These are phyloP conservation scores for Mortierella hygrophila DNA, from an alignment of 192 early-diverging fungal species.

Conservation along the genomic window DNA sequence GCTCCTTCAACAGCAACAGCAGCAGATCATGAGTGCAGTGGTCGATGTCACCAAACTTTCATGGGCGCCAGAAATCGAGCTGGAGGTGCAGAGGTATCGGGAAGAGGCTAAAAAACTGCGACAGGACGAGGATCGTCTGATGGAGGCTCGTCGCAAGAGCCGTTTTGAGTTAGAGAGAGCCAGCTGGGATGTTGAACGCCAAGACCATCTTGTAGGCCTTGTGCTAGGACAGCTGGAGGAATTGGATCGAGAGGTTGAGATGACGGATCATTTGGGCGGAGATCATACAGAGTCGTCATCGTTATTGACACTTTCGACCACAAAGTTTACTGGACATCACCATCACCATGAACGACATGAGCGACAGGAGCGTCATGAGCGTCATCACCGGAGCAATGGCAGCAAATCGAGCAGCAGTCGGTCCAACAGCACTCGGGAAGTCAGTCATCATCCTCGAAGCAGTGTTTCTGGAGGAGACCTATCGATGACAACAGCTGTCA, in stretches of 20 bases:
- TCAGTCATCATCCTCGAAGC: slow-evolving; percentile 23
- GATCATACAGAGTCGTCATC: neutral
- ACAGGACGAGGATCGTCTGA: slow-evolving; percentile 41
- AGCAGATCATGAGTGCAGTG: slow-evolving; percentile 51
- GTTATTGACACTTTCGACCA: slow-evolving; percentile 1
- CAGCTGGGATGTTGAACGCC: slow-evolving; percentile 55
- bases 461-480: slow-evolving; percentile 16
- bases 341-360: slow-evolving; percentile 22
- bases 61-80: slow-evolving; percentile 52
- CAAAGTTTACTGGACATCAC: slow-evolving; percentile 16
- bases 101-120: slow-evolving; percentile 40
- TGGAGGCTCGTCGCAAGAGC: slow-evolving; percentile 50
- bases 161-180: slow-evolving; percentile 50
- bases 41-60: slow-evolving; percentile 52
- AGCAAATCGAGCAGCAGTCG: slow-evolving; percentile 35
- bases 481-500: neutral
- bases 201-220: slow-evolving; percentile 52
- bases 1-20: slow-evolving; percentile 48
- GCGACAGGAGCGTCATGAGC: slow-evolving; percentile 39
- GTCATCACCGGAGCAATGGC: slow-evolving; percentile 46
- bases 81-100: slow-evolving; percentile 43
- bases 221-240: slow-evolving; percentile 52
- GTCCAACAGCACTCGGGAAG: slow-evolving; percentile 23
- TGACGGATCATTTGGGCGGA: slow-evolving; percentile 13
- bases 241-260: slow-evolving; percentile 40